Evolutionary conservation across 2,329 filamentous ascomycete species (phyloP).

Genomic region (Penicillium sp.): DNA sequence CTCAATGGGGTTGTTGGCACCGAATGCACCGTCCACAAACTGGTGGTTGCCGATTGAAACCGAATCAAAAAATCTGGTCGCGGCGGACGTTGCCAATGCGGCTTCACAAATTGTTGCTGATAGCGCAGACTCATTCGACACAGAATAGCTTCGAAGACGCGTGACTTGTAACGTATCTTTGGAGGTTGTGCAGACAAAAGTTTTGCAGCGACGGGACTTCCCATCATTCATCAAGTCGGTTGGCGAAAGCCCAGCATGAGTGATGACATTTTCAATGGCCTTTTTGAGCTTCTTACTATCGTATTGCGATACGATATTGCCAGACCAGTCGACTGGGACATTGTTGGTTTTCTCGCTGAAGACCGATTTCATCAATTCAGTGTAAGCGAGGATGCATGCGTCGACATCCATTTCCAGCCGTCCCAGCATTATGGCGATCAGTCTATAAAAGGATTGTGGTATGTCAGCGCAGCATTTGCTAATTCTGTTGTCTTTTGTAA

Average conservation of each 20-base stretch:
- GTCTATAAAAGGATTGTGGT: slow-evolving; percentile 9
- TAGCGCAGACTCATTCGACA: not conserved
- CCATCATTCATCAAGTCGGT: slow-evolving; percentile 11
- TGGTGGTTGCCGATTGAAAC: slow-evolving; percentile 11
- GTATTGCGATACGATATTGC: slow-evolving; percentile 9
- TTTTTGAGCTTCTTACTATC: slow-evolving; percentile 7
- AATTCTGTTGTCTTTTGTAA: no score
- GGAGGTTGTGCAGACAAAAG: slow-evolving; percentile 13
- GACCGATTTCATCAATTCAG: slow-evolving; percentile 18
- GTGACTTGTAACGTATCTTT: slow-evolving; percentile 11
- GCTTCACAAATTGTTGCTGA: slow-evolving; percentile 42
- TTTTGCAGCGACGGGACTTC: not conserved
- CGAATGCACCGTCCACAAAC: slow-evolving; percentile 30
- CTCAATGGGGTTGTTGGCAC: slow-evolving; percentile 30
- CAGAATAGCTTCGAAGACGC: slow-evolving; percentile 12
- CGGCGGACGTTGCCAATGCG: slow-evolving; percentile 46
- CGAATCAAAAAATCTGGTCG: slow-evolving; percentile 29
- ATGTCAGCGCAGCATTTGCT: no score
- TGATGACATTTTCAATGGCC: slow-evolving; percentile 12
- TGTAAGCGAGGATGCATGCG: slow-evolving; percentile 28
- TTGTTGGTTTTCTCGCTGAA: slow-evolving; percentile 18
- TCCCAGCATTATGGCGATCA: slow-evolving; percentile 35
- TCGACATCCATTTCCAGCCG: slow-evolving; percentile 30
- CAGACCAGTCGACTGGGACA: slow-evolving; percentile 8
- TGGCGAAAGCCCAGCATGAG: not conserved